Conservation (phyloP, 352 stramenopile species). For the Phytophthora europaea region DNA sequence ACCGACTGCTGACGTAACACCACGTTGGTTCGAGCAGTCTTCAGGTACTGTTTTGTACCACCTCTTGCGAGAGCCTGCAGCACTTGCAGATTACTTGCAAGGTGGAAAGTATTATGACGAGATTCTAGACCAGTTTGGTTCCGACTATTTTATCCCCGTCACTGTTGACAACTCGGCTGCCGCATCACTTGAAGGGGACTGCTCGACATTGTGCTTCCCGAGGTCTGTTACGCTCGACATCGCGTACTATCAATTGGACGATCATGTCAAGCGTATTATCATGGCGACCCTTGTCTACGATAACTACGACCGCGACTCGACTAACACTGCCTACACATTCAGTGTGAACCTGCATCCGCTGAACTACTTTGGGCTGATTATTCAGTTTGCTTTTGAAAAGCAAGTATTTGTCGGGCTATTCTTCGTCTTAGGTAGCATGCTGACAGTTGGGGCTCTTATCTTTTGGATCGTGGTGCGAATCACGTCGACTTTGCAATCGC, state of each 20-base stretch:
- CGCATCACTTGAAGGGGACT: conserved; percentile 85
- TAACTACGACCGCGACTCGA: conserved; percentile 94
- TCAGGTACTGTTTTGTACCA: conserved; percentile 92
- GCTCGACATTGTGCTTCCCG: conserved; percentile 93
- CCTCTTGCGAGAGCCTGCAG: conserved; percentile 93
- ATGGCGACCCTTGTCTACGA: conserved; percentile 89
- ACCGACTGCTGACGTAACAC: conserved; percentile 86
- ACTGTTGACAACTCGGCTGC: conserved; percentile 90
- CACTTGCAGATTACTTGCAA: conserved; percentile 89
- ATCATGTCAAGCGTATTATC: conserved; percentile 95
- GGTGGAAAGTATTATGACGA: conserved; percentile 81
- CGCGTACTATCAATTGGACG: conserved; percentile 95
- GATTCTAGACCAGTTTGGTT: conserved; percentile 57
- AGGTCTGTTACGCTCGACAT: conserved; percentile 94
- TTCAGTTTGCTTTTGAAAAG: conserved; percentile 96
- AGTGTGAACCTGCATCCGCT: conserved; percentile 93
- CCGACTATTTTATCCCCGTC: conserved; percentile 96
- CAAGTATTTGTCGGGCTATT: conserved; percentile 96
- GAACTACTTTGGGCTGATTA: conserved; percentile 96
- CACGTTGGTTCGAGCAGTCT: conserved; percentile 97
- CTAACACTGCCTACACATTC: conserved; percentile 92
- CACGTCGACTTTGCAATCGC: conserved; percentile 92
- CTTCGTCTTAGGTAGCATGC: conserved; percentile 90
- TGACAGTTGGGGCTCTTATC: conserved; percentile 81
- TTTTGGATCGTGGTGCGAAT: conserved; percentile 94